These are phyloP conservation scores for Maudiozyma saulgeensis DNA, from an alignment of 805 yeast species.

Conservation along the genomic window DNA sequence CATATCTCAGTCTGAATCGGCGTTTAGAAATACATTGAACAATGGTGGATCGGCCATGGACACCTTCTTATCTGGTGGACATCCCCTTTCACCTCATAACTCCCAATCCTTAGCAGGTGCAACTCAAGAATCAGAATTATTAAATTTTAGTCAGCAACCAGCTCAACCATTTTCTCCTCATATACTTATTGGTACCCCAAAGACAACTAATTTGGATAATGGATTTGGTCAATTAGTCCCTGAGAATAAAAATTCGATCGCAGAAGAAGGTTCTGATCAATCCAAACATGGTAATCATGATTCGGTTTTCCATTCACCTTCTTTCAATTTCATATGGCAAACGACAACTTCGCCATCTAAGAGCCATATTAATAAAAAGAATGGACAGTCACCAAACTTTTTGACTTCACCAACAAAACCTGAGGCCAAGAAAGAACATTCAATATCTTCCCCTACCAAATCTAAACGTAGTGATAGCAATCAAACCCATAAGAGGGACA, in stretches of 20 bases:
- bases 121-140: slow-evolving; percentile 1
- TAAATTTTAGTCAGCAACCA: not conserved
- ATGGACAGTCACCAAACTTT: not conserved
- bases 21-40: not conserved
- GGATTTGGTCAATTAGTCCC: not conserved
- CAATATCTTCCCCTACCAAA: not conserved
- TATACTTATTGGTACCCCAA: not conserved
- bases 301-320: slow-evolving; percentile 15
- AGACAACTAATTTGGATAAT: not conserved
- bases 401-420: not conserved
- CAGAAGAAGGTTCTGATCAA: not conserved
- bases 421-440: not conserved
- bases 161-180: not conserved
- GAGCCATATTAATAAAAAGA: not conserved
- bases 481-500: slow-evolving; percentile 12
- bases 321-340: slow-evolving; percentile 24
- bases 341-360: slow-evolving; percentile 5
- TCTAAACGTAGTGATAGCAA: not conserved
- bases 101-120: slow-evolving; percentile 3
- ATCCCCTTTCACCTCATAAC: slow-evolving; percentile 6
- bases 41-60: not conserved
- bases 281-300: slow-evolving; percentile 3
- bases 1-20: slow-evolving; percentile 2
- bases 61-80: not conserved
- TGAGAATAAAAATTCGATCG: not conserved